Base-by-base conservation (phyloP, 257 asterid genomes). In the Gardenia jasminoides region DNA sequence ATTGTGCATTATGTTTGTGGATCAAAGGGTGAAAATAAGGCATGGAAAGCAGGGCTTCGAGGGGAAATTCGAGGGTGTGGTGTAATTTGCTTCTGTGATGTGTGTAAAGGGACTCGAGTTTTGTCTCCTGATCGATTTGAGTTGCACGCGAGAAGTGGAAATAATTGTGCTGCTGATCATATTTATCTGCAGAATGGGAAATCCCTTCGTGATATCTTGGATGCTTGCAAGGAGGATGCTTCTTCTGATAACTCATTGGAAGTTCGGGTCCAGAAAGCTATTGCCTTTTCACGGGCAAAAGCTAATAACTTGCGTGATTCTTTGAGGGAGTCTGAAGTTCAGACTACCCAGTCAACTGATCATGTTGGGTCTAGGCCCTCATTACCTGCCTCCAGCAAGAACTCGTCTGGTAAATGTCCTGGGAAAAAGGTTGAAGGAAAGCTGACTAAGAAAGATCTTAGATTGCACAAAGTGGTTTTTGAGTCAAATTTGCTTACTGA, bases 111-210 rank as follows among this genome's bases (percentile, higher is more conserved):
- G n/a, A n/a, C n/a, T n/a, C n/a, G n/a, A n/a, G n/a, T n/a, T n/a
- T n/a, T n/a, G n/a, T n/a, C 92, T 15, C 98, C 98, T 26, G 86
- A 86, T 80, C 87, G 86, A 70, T 95, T 92, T 82, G 98, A 93
- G 79, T 41, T 86, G 76, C 99, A 94, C 76, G 98, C 99, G 1
- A 86, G 81, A 59, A 91, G 98, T 84, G 83, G 86, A 68, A 89
- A 89, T 85, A 94, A 89, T 81, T 90, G 92, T 36, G 96, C 97
- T 58, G 88, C 96, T n/a, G 98, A n/a, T n/a, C n/a, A n/a, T n/a
- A n/a, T n/a, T n/a, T n/a, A 83, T 86, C 82, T 94, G 89, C 90
- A 90, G 61, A 94, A 92, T 68, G 97, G 98, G 58, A 92, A 84
- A 78, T 83, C 84, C 66, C 90, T 94, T 9, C 85, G 91, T 74